Conservation (phyloP, 1,284 basidiomycete genomes). For the Tilletiopsis washingtonensis region DNA sequence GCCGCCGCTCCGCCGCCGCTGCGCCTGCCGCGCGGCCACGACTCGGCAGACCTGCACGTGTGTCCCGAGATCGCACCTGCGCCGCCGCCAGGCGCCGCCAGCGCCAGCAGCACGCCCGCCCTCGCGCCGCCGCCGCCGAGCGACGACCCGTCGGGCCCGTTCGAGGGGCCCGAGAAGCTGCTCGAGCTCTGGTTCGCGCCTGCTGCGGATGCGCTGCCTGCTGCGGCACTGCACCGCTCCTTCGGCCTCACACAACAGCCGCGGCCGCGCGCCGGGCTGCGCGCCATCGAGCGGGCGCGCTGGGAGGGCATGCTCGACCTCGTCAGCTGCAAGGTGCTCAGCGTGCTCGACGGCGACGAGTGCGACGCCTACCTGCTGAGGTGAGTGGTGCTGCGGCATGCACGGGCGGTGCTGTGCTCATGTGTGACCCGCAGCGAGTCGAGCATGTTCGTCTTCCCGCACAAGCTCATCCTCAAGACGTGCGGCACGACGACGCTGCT, state of each 20-base stretch:
- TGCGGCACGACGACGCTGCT: conserved; percentile 98
- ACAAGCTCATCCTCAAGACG: conserved; percentile 95
- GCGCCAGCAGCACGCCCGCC: no score
- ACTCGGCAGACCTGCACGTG: background rate
- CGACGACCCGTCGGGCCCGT: conserved; percentile 29
- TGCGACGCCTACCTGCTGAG: conserved; percentile 93
- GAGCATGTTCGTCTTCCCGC: conserved; percentile 88
- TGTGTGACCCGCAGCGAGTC: conserved; percentile 65
- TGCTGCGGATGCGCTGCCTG: conserved; percentile 50
- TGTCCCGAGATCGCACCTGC: no score
- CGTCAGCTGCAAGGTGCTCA: conserved; percentile 94
- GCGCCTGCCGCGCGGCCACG: background rate
- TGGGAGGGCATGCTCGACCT: conserved; percentile 98
- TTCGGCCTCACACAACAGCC: background rate
- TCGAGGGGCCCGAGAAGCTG: conserved; percentile 75
- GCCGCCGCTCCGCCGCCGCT: no score
- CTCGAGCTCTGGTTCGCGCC: conserved; percentile 95
- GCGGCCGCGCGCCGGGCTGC: conserved; percentile 57
- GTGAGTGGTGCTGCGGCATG: conserved; percentile 50
- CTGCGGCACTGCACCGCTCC: background rate
- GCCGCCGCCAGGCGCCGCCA: no score
- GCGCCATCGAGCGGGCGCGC: conserved; percentile 64
- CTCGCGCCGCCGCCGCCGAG: no score
- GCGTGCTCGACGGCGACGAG: conserved; percentile 73
- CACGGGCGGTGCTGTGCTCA: background rate